A percentile compares a stretch with the other conserved stretches of the same genome.
Evolutionary conservation across 1,139 yeast species (phyloP).

Genomic region (Geotrichum aggregatum): DNA sequence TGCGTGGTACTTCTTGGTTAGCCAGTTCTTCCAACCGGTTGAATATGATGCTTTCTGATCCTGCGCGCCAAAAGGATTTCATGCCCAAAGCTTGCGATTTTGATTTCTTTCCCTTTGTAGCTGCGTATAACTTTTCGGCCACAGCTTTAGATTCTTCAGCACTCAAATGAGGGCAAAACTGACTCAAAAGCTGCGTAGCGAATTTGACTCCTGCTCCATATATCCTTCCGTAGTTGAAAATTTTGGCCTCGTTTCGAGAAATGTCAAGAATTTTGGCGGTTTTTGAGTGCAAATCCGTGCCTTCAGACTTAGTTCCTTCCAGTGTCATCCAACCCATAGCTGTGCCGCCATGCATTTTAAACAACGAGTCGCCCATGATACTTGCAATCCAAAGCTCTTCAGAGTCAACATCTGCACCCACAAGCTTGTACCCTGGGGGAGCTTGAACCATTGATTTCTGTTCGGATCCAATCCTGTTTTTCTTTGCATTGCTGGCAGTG

Average conservation of each 20-base stretch:
- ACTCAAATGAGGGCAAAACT: conserved; percentile 68
- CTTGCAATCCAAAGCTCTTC: conserved; percentile 99
- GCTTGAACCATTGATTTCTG: conserved; percentile 81
- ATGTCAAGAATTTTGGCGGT: conserved; percentile 89
- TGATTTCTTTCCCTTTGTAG: conserved; percentile 70
- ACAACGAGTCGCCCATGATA: conserved; percentile 84
- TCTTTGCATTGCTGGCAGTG: conserved; percentile 92
- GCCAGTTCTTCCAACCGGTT: conserved; percentile 87
- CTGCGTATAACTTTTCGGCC: conserved; percentile 66
- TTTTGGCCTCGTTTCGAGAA: conserved; percentile 85
- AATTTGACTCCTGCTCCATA: conserved; percentile 96
- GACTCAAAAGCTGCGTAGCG: conserved; percentile 75
- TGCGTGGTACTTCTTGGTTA: conserved; percentile 71
- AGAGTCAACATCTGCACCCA: conserved; percentile 96
- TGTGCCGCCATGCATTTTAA: conserved; percentile 89
- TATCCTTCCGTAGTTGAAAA: conserved; percentile 93
- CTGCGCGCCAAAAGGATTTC: conserved; percentile 71
- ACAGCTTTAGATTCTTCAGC: conserved; percentile 64
- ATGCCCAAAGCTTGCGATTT: conserved; percentile 39
- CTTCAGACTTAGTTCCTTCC: conserved; percentile 87
- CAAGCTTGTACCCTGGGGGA: conserved; percentile 84
- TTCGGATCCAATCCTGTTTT: conserved; percentile 84
- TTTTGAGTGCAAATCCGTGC: conserved; percentile 91
- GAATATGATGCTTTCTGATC: conserved; percentile 88
- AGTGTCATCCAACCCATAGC: conserved; percentile 99